Base-by-base conservation (phyloP, 495 filamentous ascomycete genomes). In the Ascobolus immersus region DNA sequence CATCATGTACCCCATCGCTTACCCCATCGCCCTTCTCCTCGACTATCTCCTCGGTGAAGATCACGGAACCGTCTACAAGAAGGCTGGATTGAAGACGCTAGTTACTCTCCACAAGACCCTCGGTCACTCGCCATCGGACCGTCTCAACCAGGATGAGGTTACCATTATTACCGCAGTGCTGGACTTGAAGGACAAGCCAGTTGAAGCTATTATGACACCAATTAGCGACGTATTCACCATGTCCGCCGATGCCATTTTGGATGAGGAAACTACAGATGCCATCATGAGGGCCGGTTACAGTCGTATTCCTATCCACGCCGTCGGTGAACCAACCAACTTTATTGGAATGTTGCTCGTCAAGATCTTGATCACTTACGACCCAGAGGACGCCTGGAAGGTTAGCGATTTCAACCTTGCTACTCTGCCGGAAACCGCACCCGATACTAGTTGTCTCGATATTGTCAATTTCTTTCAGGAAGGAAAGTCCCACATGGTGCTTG, bases 401-500 rank as follows among this genome's bases (percentile, higher is more conserved):
- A 62, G 69, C 21, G 80, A 93, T 33, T 94, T 96, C 52, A 69
- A 80, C 2, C 56, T 96, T 35, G 86, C 89, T 20, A 93, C 86
- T 0, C 61, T 96, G 1, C 89, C 89, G 2, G 86, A 96, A 52
- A 96, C 86, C 2, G 66, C 77, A 6, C 77, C 89, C 1, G 78
- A 92, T 43, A 94, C 86, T 0, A 90, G 80, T 51, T 96, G 86
- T 50, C 56, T 96, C 26, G 86, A 96, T 49, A 96, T 94, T 41
- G 73, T 96, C 51, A 96, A 96, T 56, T 96, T 91, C 55, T 96
- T 96, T 57, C 86, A 96, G 50, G 84, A 96, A 55, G 86, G 86
- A 33, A 94, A 94, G 51, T 90, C 80, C 7, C 86, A 96, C 53
- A 94, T 96, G 89, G 84, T 94, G 7, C 61, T 96, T 17, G 82